A percentile compares a stretch with the other conserved stretches of the same genome.
Evolutionary conservation across 140 eudicot species (phyloP).

Genomic region (Stevia rebaudiana): DNA sequence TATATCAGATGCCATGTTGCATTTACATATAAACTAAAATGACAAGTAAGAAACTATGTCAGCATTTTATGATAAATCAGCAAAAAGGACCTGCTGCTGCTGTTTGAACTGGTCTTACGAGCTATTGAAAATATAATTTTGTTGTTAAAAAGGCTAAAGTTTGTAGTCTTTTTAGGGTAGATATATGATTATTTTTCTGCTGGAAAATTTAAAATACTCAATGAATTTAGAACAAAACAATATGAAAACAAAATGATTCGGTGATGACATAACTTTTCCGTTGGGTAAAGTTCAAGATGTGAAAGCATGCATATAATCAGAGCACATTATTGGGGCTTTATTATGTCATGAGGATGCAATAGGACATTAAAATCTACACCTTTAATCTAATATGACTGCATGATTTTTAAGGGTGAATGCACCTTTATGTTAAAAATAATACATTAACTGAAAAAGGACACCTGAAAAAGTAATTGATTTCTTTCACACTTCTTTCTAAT

Average conservation of each 20-base stretch:
- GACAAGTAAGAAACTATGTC: background rate
- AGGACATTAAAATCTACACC: slow-evolving; percentile 1
- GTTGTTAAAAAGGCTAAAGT: background rate
- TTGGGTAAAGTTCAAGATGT: slow-evolving; percentile 1
- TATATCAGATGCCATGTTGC: background rate
- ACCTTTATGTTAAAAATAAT: slow-evolving; percentile 5
- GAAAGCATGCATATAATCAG: slow-evolving; percentile 5
- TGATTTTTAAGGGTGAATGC: slow-evolving; percentile 5
- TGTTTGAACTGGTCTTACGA: background rate
- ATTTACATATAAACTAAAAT: background rate
- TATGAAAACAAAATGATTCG: background rate
- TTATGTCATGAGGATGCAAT: slow-evolving; percentile 2
- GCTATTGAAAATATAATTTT: background rate
- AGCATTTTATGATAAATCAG: background rate
- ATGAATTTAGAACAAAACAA: background rate
- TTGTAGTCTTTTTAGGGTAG: background rate
- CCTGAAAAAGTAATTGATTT: background rate
- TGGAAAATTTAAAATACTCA: background rate
- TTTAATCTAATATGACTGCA: slow-evolving; percentile 9
- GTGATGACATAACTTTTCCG: background rate
- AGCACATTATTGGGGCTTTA: slow-evolving; percentile 2
- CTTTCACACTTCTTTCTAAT: slow-evolving; percentile 9
- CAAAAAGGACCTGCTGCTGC: background rate
- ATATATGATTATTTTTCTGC: background rate
- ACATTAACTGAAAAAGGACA: background rate